Evolutionary conservation across 1,284 basidiomycete species (phyloP).

Genomic region (Boletus mariae): DNA sequence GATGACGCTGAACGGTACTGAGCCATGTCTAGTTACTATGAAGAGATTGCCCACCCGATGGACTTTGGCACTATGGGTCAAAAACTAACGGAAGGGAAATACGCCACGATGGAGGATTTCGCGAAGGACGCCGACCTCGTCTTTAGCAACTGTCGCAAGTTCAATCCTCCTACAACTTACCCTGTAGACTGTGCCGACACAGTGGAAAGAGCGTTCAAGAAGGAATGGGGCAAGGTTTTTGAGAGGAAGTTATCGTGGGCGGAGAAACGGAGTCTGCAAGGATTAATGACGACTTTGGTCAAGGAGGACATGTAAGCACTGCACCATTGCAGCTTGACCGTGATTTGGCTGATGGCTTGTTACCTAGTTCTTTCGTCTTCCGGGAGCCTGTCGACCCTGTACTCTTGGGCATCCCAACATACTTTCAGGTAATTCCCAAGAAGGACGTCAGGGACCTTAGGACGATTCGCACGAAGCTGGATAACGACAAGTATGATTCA

Average conservation of each 20-base stretch:
- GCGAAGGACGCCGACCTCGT: slow-evolving; percentile 81
- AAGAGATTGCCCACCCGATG: slow-evolving; percentile 94
- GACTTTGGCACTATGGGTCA: slow-evolving; percentile 84
- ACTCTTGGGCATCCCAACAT: slow-evolving; percentile 74
- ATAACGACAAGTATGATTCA: slow-evolving; percentile 78
- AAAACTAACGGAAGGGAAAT: slow-evolving; percentile 68
- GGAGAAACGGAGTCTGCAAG: slow-evolving; percentile 80
- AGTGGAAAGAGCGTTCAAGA: slow-evolving; percentile 75
- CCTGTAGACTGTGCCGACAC: slow-evolving; percentile 70
- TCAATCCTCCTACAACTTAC: slow-evolving; percentile 82
- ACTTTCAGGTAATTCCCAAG: slow-evolving; percentile 76
- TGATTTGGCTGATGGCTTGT: slow-evolving; percentile 5
- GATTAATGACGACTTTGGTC: slow-evolving; percentile 67
- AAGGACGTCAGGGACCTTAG: slow-evolving; percentile 87
- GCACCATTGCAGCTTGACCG: slow-evolving; percentile 22
- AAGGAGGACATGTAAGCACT: slow-evolving; percentile 66
- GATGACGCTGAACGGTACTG: background rate
- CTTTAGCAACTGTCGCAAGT: slow-evolving; percentile 84
- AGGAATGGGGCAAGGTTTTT: slow-evolving; percentile 82
- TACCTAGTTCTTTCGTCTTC: slow-evolving; percentile 68
- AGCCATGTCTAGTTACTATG: slow-evolving; percentile 65
- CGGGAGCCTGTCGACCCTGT: slow-evolving; percentile 84
- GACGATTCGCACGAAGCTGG: slow-evolving; percentile 80
- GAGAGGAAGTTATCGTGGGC: slow-evolving; percentile 73
- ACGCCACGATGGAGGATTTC: slow-evolving; percentile 79